Evolutionary conservation across 2,329 filamentous ascomycete genomes (phyloP).

Genomic region (Fusarium hostae): DNA sequence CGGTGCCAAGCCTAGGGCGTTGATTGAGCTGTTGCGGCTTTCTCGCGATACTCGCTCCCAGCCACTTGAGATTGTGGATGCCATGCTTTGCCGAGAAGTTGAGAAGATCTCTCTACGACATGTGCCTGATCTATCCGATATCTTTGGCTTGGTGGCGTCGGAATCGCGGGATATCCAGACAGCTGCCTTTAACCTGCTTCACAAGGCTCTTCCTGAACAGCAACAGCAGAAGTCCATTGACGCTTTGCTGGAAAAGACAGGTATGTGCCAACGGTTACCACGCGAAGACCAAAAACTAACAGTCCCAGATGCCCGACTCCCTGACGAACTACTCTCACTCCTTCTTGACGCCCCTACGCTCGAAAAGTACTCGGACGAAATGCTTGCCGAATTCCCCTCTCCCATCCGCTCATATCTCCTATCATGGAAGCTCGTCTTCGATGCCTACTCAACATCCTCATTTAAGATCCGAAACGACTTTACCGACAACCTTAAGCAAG

Average conservation of each 20-base stretch:
- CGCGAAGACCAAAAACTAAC: constrained; percentile 13
- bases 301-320: constrained; percentile 71
- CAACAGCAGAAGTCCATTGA: constrained; percentile 89
- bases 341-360: constrained; percentile 81
- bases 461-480: constrained; percentile 87
- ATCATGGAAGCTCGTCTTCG: constrained; percentile 90
- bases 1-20: constrained; percentile 63
- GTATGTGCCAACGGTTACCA: constrained; percentile 44
- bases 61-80: constrained; percentile 79
- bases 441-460: constrained; percentile 81
- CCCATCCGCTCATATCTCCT: constrained; percentile 82
- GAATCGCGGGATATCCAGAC: constrained; percentile 80
- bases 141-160: constrained; percentile 81
- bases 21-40: constrained; percentile 72
- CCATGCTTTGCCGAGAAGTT: constrained; percentile 76
- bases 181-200: constrained; percentile 82
- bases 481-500: constrained; percentile 79
- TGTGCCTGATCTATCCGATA: constrained; percentile 71
- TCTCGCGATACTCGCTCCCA: constrained; percentile 62
- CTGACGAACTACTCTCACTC: constrained; percentile 85
- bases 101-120: constrained; percentile 70
- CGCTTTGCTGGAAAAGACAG: constrained; percentile 74
- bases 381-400: constrained; percentile 75
- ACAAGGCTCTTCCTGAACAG: constrained; percentile 78
- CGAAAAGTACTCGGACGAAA: constrained; percentile 72